phyloP scores from a whole-genome alignment of 495 filamentous ascomycete species.

The Trichoderma virens region DNA sequence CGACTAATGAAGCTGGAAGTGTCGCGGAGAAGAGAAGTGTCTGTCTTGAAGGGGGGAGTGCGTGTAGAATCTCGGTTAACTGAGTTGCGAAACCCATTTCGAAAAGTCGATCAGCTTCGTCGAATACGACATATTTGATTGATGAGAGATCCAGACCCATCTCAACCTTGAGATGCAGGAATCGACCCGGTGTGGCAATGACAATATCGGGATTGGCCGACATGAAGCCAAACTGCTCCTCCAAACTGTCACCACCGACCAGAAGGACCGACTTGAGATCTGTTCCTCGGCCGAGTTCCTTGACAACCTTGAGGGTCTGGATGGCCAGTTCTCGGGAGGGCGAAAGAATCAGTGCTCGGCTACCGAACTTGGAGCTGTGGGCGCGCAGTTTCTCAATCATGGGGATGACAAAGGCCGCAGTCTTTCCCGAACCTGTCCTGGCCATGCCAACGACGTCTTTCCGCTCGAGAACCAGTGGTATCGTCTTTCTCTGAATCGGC shows the following conservation, averaged over 20 bases:
- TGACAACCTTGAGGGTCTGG: slow-evolving; percentile 93
- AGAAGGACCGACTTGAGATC: slow-evolving; percentile 82
- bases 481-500: slow-evolving; percentile 93
- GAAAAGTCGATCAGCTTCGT: slow-evolving; percentile 93
- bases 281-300: slow-evolving; percentile 83
- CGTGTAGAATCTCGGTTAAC: slow-evolving; percentile 85
- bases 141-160: slow-evolving; percentile 84
- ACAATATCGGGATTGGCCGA: slow-evolving; percentile 90
- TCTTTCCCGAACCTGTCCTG: slow-evolving; percentile 92
- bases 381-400: slow-evolving; percentile 91
- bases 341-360: slow-evolving; percentile 78
- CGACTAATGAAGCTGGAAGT: slow-evolving; percentile 83
- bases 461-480: slow-evolving; percentile 80
- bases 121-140: slow-evolving; percentile 87
- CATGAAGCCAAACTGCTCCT: slow-evolving; percentile 94
- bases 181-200: slow-evolving; percentile 92
- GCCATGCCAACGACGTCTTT: slow-evolving; percentile 97
- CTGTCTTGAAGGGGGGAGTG: slow-evolving; percentile 74
- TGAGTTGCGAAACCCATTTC: slow-evolving; percentile 97
- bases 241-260: slow-evolving; percentile 89
- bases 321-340: slow-evolving; percentile 88
- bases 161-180: slow-evolving; percentile 91
- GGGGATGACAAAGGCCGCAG: slow-evolving; percentile 93
- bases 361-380: slow-evolving; percentile 80
- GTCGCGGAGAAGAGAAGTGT: slow-evolving; percentile 94